Base-by-base conservation (phyloP, 371 early-diverging fungal species). In the Nematocida minor region DNA sequence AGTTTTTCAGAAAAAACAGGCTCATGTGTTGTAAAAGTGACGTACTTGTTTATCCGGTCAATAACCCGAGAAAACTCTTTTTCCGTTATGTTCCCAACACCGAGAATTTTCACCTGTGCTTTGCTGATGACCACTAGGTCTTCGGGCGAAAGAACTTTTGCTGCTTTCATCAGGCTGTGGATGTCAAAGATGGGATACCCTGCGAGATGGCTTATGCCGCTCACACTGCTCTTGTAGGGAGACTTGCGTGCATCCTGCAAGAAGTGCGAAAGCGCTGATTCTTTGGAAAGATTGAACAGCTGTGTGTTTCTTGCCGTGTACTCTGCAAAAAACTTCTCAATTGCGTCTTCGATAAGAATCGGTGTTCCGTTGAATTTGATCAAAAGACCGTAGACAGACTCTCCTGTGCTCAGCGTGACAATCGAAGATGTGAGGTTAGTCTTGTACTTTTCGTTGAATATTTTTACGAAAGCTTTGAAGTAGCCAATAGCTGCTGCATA, bases 391-490 rank as follows among this genome's bases (percentile, higher is more conserved):
- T 9, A 27, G 14, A 34, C 54, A 62, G 41, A 41, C 14, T 66
- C 49, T 18, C 9, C 42, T 32, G 46, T 55, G 0, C 36, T 55
- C 6, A 48, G 25, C 16, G 49, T 29, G 2, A 81, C 31, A 22
- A 49, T 32, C 14, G 63, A 80, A 3, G 69, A 60, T 6, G 6
- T 40, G 11, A 83, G 40, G 46, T 64, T 48, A 11, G 66, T 22
- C 25, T 25, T 55, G 60, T 81, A 74, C 48, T 74, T 80, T 41
- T 66, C 66, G 1, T 62, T 38, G 60, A 83, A 83, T 20, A 60
- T 40, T 25, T 63, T 29, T 20, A 46, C 32, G 42, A 69, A 53
- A 9, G 64, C 68, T 34, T 32, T 44, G 14, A 70, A 14, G 38
- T 66, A 67, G 20, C 81, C 66, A 20, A 62, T 44, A 42, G 54